A percentile compares a stretch with the other conserved stretches of the same genome.
These are phyloP conservation scores for Eucalyptus melliodora DNA, from an alignment of 345 rosid genomes.

Conservation along the genomic window DNA sequence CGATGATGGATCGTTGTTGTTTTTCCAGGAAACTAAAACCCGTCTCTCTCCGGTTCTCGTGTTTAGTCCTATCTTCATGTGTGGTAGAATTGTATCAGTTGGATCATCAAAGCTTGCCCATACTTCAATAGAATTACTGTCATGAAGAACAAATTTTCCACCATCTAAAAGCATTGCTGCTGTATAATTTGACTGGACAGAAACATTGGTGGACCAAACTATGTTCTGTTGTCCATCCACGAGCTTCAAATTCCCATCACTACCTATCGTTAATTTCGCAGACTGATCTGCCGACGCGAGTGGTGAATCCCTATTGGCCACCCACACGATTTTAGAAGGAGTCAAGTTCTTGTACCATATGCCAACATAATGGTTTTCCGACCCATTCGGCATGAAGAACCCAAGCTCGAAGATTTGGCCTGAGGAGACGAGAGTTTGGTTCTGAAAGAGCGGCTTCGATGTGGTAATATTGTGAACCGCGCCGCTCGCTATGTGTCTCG, in stretches of 20 bases:
- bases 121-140: neutral
- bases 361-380: neutral
- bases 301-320: neutral
- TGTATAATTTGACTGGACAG: neutral
- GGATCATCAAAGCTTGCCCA: constrained; percentile 36
- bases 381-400: neutral
- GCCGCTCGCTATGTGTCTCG: neutral
- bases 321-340: neutral
- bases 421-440: neutral
- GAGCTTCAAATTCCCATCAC: constrained; percentile 7
- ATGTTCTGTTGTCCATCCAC: neutral
- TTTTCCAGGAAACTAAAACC: constrained; percentile 12
- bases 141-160: constrained; percentile 15
- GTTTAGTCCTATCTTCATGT: constrained; percentile 20
- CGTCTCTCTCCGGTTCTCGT: neutral
- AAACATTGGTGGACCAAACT: constrained; percentile 7
- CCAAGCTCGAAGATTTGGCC: neutral
- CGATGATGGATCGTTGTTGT: constrained; percentile 4
- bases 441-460: neutral
- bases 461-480: neutral
- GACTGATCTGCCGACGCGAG: neutral
- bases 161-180: constrained; percentile 8
- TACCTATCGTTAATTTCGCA: neutral
- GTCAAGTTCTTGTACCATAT: neutral
- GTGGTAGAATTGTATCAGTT: constrained; percentile 16